These are phyloP conservation scores for Aspergillus sp. DNA, from an alignment of 2,329 filamentous ascomycete species.

Conservation along the genomic window DNA sequence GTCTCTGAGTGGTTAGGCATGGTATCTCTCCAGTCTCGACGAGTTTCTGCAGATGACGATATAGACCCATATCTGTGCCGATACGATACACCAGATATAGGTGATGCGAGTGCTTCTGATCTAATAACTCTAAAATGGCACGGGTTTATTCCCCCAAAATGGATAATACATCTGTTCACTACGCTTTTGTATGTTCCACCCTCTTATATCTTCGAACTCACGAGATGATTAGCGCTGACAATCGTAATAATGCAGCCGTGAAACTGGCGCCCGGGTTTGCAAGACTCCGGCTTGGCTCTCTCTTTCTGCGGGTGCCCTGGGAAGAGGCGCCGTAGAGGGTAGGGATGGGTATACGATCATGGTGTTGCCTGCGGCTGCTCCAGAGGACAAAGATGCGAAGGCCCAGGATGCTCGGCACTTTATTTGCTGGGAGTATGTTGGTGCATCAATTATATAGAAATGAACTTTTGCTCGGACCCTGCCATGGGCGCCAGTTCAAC, in stretches of 20 bases:
- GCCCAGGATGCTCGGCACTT: conserved; percentile 17
- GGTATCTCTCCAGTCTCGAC: conserved; percentile 47
- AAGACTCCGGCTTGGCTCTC: conserved; percentile 33
- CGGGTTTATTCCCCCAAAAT: conserved; percentile 41
- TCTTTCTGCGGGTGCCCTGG: conserved; percentile 33
- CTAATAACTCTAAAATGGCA: conserved; percentile 44
- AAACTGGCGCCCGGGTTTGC: conserved; percentile 13
- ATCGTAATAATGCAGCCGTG: conserved; percentile 13
- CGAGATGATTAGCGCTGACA: neutral
- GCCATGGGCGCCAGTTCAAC: neutral
- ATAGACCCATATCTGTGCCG: conserved; percentile 47
- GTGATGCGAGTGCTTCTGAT: conserved; percentile 22
- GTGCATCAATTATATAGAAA: conserved; percentile 21
- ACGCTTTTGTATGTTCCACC: conserved; percentile 35
- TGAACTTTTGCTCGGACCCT: neutral
- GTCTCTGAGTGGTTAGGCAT: conserved; percentile 64
- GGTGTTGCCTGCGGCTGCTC: conserved; percentile 13
- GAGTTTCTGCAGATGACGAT: conserved; percentile 36
- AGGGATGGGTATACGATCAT: conserved; percentile 42
- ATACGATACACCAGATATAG: conserved; percentile 39
- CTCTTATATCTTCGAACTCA: neutral
- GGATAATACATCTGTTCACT: conserved; percentile 40
- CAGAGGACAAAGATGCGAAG: neutral
- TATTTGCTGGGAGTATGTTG: conserved; percentile 44
- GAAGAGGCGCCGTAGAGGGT: conserved; percentile 38